Percentiles rank a stretch among this genome's conserved stretches.
phyloP scores from a whole-genome alignment of 192 early-diverging fungal genomes.

The Backusella circina region DNA sequence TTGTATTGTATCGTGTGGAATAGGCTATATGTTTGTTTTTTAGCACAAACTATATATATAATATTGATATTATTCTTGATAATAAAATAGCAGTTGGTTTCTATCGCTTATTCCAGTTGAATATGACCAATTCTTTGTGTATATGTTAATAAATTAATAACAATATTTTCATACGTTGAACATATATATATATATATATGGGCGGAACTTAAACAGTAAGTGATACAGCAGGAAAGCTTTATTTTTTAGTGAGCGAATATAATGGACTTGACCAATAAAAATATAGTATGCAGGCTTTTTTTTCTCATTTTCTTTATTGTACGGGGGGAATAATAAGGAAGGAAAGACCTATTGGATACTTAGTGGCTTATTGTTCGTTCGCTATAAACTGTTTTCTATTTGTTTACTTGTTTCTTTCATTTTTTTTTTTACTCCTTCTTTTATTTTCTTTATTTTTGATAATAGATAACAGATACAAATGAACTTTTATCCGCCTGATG shows the following conservation, averaged over 20 bases:
- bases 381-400: neutral
- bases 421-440: neutral
- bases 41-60: too few species aligned
- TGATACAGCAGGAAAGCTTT: neutral
- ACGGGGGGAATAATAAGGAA: neutral
- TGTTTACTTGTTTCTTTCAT: neutral
- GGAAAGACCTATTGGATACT: neutral
- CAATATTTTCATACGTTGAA: neutral
- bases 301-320: neutral
- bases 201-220: neutral
- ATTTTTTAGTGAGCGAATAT: neutral
- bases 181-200: neutral
- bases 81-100: too few species aligned
- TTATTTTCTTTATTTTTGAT: neutral
- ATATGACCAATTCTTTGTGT: too few species aligned
- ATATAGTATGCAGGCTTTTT: neutral
- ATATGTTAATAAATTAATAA: too few species aligned
- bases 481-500: conserved; percentile 28
- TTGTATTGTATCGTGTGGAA: too few species aligned
- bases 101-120: too few species aligned
- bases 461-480: conserved; percentile 13
- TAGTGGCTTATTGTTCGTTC: neutral
- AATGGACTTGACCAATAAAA: neutral
- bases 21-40: too few species aligned
- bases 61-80: too few species aligned